These are phyloP conservation scores for Yarrowia osloensis DNA, from an alignment of 805 yeast genomes.

Conservation along the genomic window DNA sequence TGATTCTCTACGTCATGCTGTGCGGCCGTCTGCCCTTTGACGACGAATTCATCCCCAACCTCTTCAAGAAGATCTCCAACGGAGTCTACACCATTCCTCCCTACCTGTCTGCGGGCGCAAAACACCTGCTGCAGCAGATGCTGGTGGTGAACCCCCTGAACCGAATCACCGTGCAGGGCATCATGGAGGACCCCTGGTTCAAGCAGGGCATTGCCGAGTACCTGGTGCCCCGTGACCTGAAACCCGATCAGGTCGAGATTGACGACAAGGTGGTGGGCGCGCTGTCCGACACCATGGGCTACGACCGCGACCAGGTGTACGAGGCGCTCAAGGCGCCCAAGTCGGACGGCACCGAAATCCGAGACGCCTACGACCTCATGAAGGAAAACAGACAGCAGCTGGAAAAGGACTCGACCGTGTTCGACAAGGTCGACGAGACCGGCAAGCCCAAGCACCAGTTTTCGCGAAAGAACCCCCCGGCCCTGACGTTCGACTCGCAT, in stretches of 20 bases:
- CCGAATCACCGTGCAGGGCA: slow-evolving; percentile 88
- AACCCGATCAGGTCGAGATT: slow-evolving; percentile 45
- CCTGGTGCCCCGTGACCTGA: slow-evolving; percentile 59
- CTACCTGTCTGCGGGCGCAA: slow-evolving; percentile 82
- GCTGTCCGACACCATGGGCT: slow-evolving; percentile 82
- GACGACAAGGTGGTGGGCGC: slow-evolving; percentile 78
- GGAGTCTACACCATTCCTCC: slow-evolving; percentile 92
- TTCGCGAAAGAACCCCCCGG: slow-evolving; percentile 41
- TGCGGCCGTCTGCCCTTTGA: slow-evolving; percentile 96
- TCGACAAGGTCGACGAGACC: slow-evolving; percentile 31
- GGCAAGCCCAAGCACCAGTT: slow-evolving; percentile 19
- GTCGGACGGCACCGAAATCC: slow-evolving; percentile 58
- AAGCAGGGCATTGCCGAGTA: slow-evolving; percentile 77
- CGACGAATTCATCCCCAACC: slow-evolving; percentile 92
- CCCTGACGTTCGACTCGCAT: slow-evolving; percentile 45
- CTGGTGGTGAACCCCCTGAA: slow-evolving; percentile 91
- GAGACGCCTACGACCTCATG: slow-evolving; percentile 81
- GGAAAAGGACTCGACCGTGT: slow-evolving; percentile 30
- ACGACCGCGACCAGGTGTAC: slow-evolving; percentile 77
- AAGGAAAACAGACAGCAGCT: slow-evolving; percentile 63
- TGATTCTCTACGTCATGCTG: slow-evolving; percentile 89
- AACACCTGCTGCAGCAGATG: slow-evolving; percentile 80
- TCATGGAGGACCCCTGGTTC: slow-evolving; percentile 94
- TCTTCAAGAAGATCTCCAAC: slow-evolving; percentile 87
- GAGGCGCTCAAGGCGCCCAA: slow-evolving; percentile 57